Evolutionary conservation across 495 filamentous ascomycete genomes (phyloP), one percentile per base, ranked within the genome.

Genomic region (Penicillium waksmanii): DNA sequence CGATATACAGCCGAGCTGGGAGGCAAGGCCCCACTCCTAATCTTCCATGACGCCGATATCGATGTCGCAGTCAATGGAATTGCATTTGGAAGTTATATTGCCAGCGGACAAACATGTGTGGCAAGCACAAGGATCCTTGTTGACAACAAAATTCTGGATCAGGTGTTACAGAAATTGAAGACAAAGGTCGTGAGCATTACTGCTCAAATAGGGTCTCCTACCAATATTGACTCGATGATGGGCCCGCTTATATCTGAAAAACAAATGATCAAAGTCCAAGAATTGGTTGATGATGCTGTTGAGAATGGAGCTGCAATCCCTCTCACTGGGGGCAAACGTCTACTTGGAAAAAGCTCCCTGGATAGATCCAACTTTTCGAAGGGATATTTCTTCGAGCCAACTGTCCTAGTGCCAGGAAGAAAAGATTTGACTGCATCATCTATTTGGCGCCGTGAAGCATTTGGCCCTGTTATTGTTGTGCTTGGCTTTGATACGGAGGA

Each of bases 41-140:
- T 87, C 10, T 86, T 86, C 42, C 66, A 76, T 18, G 70, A 78
- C 25, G 77, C 84, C 3, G 75, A 85, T 34, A 51, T 86, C 5
- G 73, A 79, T 43, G 61, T 72, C 5, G 81, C 84, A 5, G 82
- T 84, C 10, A 83, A 86, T 57, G 84, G 83, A 9, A 81, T 85
- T 17, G 74, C 80, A 6, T 85, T 86, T 53, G 83, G 80, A n/a
- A 78, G 82, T 18, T 85, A 82, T 49, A 77, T 85, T 17, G 82
- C 82, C 0, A 85, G 81, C 58, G 85, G 85, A 1, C 85, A 88
- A 71, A 87, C 84, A 0, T 87, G 85, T 58, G 80, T 87, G 13
- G 84, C 84, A 2, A 84, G 83, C 15, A 87, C 82, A 44, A 74
- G 85, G 34, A 76, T 88, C 40, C 71, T 87, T 34, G 82, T 85